Base-by-base conservation (phyloP, 768 basidiomycete species). In the Pisolithus tinctorius region DNA sequence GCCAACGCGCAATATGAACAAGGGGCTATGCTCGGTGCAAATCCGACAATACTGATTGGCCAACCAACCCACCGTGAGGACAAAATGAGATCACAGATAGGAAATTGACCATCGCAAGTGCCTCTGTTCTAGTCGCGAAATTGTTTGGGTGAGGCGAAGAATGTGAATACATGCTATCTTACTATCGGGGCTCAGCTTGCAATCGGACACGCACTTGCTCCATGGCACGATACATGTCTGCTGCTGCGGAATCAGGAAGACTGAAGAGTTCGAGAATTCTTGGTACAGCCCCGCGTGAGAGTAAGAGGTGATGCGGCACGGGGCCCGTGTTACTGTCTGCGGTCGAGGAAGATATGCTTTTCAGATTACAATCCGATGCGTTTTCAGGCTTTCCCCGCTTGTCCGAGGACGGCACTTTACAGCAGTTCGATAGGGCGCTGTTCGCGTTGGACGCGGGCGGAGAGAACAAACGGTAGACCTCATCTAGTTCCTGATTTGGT, bases 211-310 rank as follows among this genome's bases (percentile, higher is more conserved):
- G 62, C 45, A 70, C 73, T 63, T 90, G 87, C 53, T 82, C 80
- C 11, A 88, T 63, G 4, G 86, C 88, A 34, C 85, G 78, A 56
- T 78, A 71, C 41, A 89, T 63, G 58, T 84, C 79, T 31, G 71
- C 66, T 26, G 69, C 70, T 27, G 77, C 71, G 25, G 67, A 69
- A 29, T 69, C 57, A 8, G 77, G 70, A 26, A 86, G 66, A 10
- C 64, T 66, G 45, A 85, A 78, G 11, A 70, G 48, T 8, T 66
- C 56, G 16, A 79, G 58, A 47, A 89, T 74, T 23, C 60, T 58
- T 11, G 81, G 80, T 2, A 88, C 71, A 29, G 74, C 82, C 17
- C 78, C 74, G 20, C 71, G 74, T 13, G 71, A 71, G 7, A 88
- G 71, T 23, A 84, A 64, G 11, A 81, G 61, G 23, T 61, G 61